Conservation (phyloP, 2,329 filamentous ascomycete genomes). For the Cercospora zeina region DNA sequence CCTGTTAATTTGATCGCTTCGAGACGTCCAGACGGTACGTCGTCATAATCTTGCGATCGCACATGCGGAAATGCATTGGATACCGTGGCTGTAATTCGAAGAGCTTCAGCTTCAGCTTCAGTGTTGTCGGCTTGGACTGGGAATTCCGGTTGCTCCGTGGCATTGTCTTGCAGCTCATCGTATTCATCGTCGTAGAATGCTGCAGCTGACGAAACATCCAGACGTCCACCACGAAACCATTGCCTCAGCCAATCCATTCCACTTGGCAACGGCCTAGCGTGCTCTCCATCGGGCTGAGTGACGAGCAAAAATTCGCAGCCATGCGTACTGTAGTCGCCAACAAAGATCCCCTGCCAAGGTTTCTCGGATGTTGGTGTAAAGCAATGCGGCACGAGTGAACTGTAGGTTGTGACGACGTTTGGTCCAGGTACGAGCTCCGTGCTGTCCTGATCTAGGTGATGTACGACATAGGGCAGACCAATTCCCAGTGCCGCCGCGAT, state of each 20-base stretch:
- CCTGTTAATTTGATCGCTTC: constrained; percentile 90
- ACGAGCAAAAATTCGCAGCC: constrained; percentile 86
- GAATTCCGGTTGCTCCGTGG: neutral
- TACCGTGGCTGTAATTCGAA: constrained; percentile 42
- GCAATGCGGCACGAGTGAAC: constrained; percentile 70
- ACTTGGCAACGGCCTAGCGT: constrained; percentile 43
- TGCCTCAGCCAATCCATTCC: constrained; percentile 38
- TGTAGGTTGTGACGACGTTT: constrained; percentile 61
- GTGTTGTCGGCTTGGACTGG: neutral
- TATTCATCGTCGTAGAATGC: neutral
- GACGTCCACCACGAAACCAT: constrained; percentile 36
- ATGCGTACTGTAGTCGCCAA: constrained; percentile 84
- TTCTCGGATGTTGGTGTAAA: constrained; percentile 79
- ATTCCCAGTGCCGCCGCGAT: constrained; percentile 36
- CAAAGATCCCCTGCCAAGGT: constrained; percentile 88
- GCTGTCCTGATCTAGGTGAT: constrained; percentile 26
- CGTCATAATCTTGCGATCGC: constrained; percentile 10
- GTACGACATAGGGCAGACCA: constrained; percentile 31
- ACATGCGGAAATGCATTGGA: constrained; percentile 27
- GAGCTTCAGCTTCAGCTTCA: neutral
- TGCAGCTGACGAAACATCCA: constrained; percentile 9
- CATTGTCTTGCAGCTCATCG: neutral
- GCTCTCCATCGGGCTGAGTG: constrained; percentile 65
- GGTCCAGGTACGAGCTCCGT: constrained; percentile 46
- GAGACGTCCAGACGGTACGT: constrained; percentile 64